Conservation (phyloP, 2,329 filamentous ascomycete genomes). For the Clarireedia monteithiana region DNA sequence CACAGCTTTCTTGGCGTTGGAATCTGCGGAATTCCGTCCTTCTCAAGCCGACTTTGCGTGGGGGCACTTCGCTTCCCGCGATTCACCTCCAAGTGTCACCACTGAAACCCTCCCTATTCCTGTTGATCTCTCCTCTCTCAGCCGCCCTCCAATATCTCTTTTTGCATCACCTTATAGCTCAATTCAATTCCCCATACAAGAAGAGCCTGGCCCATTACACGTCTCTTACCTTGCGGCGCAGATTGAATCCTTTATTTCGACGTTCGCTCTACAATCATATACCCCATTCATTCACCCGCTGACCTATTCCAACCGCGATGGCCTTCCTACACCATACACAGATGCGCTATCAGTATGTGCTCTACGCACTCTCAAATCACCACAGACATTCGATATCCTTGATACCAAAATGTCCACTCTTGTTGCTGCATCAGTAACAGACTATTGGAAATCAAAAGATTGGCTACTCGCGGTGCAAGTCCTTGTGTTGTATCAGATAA, state of each 20-base stretch:
- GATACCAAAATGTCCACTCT: constrained; percentile 12
- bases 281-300: constrained; percentile 19
- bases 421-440: constrained; percentile 2
- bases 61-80: background rate
- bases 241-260: constrained; percentile 10
- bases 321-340: constrained; percentile 13
- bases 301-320: constrained; percentile 4
- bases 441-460: constrained; percentile 4
- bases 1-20: too few relatives aligned
- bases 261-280: constrained; percentile 10
- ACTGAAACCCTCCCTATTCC: too few relatives aligned
- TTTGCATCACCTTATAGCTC: constrained; percentile 7
- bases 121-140: background rate
- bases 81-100: too few relatives aligned
- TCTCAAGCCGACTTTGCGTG: background rate
- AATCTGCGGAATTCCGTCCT: background rate
- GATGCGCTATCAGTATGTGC: constrained; percentile 14
- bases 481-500: constrained; percentile 26
- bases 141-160: too few relatives aligned
- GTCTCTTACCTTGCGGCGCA: constrained; percentile 11
- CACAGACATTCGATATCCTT: constrained; percentile 13
- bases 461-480: constrained; percentile 18
- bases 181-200: constrained; percentile 5
- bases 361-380: constrained; percentile 14
- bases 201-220: constrained; percentile 5